A percentile compares a stretch with the other conserved stretches of the same genome.
These are phyloP conservation scores for Globisporangium abappressorium DNA, from an alignment of 352 stramenopile species.

Conservation along the genomic window DNA sequence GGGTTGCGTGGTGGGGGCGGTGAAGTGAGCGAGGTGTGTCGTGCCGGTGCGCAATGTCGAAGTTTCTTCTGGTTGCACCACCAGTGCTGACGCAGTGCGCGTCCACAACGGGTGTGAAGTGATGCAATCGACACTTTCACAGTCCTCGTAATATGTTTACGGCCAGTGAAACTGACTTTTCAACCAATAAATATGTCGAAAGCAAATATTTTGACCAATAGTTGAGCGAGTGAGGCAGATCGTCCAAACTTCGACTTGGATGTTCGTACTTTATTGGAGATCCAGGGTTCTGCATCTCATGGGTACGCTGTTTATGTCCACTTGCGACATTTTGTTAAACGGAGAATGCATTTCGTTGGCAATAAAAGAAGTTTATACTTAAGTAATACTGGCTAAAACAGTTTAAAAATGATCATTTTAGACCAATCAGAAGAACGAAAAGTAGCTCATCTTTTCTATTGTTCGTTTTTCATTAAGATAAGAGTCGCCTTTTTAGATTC, in stretches of 20 bases:
- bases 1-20: not conserved
- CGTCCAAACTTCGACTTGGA: not conserved
- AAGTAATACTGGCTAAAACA: not conserved
- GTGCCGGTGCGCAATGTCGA: slow-evolving; percentile 3
- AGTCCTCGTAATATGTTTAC: not conserved
- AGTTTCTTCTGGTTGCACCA: slow-evolving; percentile 5
- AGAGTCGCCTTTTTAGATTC: too few species aligned
- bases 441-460: too few species aligned
- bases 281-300: not conserved
- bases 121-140: not conserved
- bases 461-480: too few species aligned
- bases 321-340: slow-evolving; percentile 3
- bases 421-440: too few species aligned
- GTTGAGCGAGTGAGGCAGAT: not conserved
- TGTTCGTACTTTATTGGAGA: not conserved
- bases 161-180: not conserved
- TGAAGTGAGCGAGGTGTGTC: not conserved
- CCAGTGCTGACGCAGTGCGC: slow-evolving; percentile 3
- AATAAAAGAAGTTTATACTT: not conserved
- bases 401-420: too few species aligned
- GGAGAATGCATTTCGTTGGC: not conserved
- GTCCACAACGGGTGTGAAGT: not conserved
- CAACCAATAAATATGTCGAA: not conserved
- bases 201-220: not conserved
- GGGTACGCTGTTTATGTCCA: not conserved